A percentile compares a stretch with the other conserved stretches of the same genome.
phyloP scores from a whole-genome alignment of 192 early-diverging fungal genomes.

The Haplosporangium gracile region DNA sequence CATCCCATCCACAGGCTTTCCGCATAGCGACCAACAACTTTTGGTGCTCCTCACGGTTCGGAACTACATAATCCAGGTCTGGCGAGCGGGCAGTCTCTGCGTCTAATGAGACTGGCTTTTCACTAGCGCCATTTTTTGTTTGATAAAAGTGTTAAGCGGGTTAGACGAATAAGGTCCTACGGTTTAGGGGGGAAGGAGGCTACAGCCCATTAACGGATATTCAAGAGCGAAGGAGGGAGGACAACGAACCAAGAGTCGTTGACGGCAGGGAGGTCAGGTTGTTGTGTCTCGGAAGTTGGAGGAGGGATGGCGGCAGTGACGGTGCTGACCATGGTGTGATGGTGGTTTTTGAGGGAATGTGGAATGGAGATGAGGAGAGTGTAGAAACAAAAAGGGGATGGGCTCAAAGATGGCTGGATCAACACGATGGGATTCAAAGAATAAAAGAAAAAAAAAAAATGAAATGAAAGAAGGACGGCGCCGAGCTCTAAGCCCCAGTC shows the following conservation, averaged over 20 bases:
- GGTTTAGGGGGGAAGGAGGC: background rate
- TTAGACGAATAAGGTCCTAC: background rate
- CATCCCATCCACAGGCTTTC: slow-evolving; percentile 52
- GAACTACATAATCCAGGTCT: slow-evolving; percentile 37
- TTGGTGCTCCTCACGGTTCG: slow-evolving; percentile 47
- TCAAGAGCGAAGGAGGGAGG: background rate
- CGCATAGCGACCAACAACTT: slow-evolving; percentile 30
- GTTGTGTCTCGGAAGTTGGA: background rate
- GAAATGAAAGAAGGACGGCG: background rate
- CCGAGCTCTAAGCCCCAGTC: background rate
- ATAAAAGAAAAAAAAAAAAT: background rate
- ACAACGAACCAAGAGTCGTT: background rate
- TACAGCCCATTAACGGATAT: background rate
- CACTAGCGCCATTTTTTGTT: background rate
- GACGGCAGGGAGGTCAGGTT: background rate
- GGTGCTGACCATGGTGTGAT: background rate
- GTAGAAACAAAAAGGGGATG: background rate
- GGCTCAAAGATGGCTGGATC: background rate
- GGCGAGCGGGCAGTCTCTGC: background rate
- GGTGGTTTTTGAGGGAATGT: background rate
- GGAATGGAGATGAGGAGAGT: background rate
- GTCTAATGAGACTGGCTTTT: background rate
- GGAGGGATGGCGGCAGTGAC: background rate
- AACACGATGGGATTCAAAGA: background rate
- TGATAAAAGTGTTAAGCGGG: background rate